Conservation (phyloP, 768 basidiomycete species). For the Amanita rubescens region DNA sequence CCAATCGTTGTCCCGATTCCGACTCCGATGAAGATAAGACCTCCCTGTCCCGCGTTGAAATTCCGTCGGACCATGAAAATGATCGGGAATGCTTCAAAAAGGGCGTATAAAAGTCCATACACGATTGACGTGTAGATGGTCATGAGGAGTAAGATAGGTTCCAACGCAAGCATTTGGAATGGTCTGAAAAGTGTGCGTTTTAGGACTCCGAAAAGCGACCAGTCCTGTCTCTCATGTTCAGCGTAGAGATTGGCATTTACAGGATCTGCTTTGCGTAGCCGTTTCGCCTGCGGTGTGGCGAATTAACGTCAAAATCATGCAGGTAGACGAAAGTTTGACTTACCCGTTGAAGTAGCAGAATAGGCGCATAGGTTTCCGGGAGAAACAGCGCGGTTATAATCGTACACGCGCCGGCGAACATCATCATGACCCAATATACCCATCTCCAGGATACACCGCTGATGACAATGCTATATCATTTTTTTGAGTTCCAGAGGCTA, state of each 20-base stretch:
- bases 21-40: slow-evolving; percentile 52
- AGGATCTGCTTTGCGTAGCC: slow-evolving; percentile 43
- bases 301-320: no score
- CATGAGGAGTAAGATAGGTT: slow-evolving; percentile 56
- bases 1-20: slow-evolving; percentile 41
- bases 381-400: slow-evolving; percentile 36
- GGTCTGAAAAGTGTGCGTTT: slow-evolving; percentile 53
- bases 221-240: slow-evolving; percentile 52
- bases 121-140: slow-evolving; percentile 57
- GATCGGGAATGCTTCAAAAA: slow-evolving; percentile 49
- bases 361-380: slow-evolving; percentile 64
- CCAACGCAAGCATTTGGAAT: slow-evolving; percentile 51
- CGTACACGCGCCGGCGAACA: slow-evolving; percentile 48
- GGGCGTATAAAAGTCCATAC: slow-evolving; percentile 52
- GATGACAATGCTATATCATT: slow-evolving; percentile 33
- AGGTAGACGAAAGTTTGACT: not conserved
- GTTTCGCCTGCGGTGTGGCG: slow-evolving; percentile 27
- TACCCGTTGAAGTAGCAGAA: slow-evolving; percentile 43
- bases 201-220: slow-evolving; percentile 42
- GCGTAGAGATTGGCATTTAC: slow-evolving; percentile 38
- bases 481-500: not conserved
- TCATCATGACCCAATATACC: slow-evolving; percentile 68
- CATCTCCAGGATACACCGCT: slow-evolving; percentile 51
- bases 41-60: slow-evolving; percentile 32
- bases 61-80: slow-evolving; percentile 30